Evolutionary conservation across 2,329 filamentous ascomycete genomes (phyloP).

Genomic region (Delphinella strobiligena): DNA sequence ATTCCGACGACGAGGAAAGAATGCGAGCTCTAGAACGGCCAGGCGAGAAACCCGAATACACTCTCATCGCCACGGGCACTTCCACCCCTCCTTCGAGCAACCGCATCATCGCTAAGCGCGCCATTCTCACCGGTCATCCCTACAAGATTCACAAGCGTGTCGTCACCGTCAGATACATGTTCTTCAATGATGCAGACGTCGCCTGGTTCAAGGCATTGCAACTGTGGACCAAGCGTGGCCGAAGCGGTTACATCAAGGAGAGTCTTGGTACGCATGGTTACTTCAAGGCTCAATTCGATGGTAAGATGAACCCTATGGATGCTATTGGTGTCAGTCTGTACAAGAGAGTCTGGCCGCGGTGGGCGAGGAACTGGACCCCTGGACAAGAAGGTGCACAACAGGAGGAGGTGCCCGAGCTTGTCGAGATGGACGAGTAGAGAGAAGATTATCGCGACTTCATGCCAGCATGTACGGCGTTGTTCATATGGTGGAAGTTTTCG

Average conservation of each 20-base stretch:
- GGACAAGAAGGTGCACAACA: conserved; percentile 5
- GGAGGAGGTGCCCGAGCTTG: conserved; percentile 1
- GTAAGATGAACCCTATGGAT: conserved; percentile 90
- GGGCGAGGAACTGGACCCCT: conserved; percentile 38
- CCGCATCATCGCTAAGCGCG: conserved; percentile 83
- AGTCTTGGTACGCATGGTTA: conserved; percentile 94
- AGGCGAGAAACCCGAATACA: conserved; percentile 14
- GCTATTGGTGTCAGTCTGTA: conserved; percentile 69
- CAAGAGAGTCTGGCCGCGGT: conserved; percentile 51
- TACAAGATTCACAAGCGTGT: conserved; percentile 98
- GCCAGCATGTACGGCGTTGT: not conserved
- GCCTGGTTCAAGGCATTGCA: conserved; percentile 96
- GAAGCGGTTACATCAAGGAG: conserved; percentile 89
- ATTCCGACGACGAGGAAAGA: conserved; percentile 29
- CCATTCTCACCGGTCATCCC: conserved; percentile 88
- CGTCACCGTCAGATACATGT: conserved; percentile 98
- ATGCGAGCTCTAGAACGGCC: conserved; percentile 2
- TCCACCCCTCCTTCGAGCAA: conserved; percentile 61
- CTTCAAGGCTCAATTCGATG: conserved; percentile 98
- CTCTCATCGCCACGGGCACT: conserved; percentile 77
- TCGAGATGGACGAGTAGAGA: not conserved
- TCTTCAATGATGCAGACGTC: conserved; percentile 93
- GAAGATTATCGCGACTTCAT: not conserved
- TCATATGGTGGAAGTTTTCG: too few species aligned
- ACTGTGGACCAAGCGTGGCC: conserved; percentile 81